Percentiles rank a stretch among this genome's conserved stretches.
Conservation (phyloP, 1,139 yeast species). For the Kodamaea anthophila region DNA sequence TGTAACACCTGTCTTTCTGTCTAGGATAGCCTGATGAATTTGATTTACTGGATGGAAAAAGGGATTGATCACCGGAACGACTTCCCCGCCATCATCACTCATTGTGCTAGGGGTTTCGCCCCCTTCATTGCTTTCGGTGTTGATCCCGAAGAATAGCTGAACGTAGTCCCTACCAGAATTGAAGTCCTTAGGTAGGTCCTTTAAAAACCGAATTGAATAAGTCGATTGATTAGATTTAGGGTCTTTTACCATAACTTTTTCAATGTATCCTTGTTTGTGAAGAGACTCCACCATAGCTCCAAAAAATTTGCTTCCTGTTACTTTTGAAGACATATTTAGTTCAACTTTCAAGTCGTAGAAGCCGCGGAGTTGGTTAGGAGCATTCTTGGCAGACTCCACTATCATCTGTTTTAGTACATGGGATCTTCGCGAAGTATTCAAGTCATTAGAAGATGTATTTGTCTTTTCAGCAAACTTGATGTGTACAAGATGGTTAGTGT, state of each 20-base stretch:
- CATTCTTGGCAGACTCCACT: constrained; percentile 50
- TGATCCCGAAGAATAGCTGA: constrained; percentile 9
- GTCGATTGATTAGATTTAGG: constrained; percentile 42
- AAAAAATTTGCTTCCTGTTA: constrained; percentile 43
- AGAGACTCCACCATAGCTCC: constrained; percentile 47
- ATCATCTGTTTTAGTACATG: constrained; percentile 30
- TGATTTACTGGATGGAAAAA: constrained; percentile 63
- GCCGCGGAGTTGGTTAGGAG: constrained; percentile 66
- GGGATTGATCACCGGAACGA: constrained; percentile 30
- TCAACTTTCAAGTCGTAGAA: constrained; percentile 60
- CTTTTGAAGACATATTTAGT: constrained; percentile 45
- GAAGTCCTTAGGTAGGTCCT: constrained; percentile 40
- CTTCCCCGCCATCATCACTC: constrained; percentile 1
- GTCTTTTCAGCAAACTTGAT: constrained; percentile 24
- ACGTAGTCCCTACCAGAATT: constrained; percentile 22
- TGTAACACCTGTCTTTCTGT: constrained; percentile 47
- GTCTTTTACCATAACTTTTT: constrained; percentile 52
- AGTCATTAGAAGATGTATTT: constrained; percentile 10
- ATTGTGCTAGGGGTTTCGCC: constrained; percentile 5
- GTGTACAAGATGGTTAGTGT: constrained; percentile 46
- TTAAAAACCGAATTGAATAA: constrained; percentile 55
- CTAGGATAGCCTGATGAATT: constrained; percentile 42
- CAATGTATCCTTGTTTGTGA: constrained; percentile 47
- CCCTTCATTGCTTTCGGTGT: constrained; percentile 13
- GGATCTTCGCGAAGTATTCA: constrained; percentile 27